A percentile compares a stretch with the other conserved stretches of the same genome.
These are phyloP conservation scores for Citeromyces nyonsensis DNA, from an alignment of 805 yeast species.

Conservation along the genomic window DNA sequence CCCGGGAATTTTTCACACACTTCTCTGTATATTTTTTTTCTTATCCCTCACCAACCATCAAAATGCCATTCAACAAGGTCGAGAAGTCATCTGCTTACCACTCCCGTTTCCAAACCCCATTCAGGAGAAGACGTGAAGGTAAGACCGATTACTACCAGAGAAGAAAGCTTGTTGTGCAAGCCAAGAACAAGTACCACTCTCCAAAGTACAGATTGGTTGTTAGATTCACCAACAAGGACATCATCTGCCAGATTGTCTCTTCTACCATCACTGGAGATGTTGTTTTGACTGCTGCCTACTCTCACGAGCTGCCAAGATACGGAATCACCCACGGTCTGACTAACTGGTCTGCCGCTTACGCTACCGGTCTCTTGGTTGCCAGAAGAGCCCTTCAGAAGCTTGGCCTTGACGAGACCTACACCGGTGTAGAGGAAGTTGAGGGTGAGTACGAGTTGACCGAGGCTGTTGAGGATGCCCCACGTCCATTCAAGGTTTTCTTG, in stretches of 20 bases:
- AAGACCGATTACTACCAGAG: constrained; percentile 99
- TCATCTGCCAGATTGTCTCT: constrained; percentile 93
- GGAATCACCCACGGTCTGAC: constrained; percentile 98
- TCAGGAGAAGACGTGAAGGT: constrained; percentile 99
- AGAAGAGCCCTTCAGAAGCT: constrained; percentile 97
- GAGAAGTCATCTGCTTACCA: constrained; percentile 85
- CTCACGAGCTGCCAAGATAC: constrained; percentile 96
- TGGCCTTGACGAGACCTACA: constrained; percentile 95
- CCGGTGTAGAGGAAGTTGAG: constrained; percentile 98
- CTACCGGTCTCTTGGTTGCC: constrained; percentile 95
- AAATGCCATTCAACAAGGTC: constrained; percentile 65
- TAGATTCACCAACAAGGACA: constrained; percentile 99
- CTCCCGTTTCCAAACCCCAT: constrained; percentile 99
- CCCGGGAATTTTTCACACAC: no score
- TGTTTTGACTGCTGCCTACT: constrained; percentile 94
- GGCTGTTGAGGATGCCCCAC: constrained; percentile 98
- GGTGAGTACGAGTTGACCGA: constrained; percentile 98
- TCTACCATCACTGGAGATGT: constrained; percentile 95
- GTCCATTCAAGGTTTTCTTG: constrained; percentile 99
- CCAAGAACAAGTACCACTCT: constrained; percentile 98
- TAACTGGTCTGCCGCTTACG: constrained; percentile 99
- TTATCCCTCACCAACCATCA: constrained; percentile 12
- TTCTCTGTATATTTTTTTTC: neutral
- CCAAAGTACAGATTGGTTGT: constrained; percentile 99
- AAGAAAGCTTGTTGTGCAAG: constrained; percentile 98